Evolutionary conservation across 306 rosid genomes (phyloP).

Genomic region (Dryas drummondii): DNA sequence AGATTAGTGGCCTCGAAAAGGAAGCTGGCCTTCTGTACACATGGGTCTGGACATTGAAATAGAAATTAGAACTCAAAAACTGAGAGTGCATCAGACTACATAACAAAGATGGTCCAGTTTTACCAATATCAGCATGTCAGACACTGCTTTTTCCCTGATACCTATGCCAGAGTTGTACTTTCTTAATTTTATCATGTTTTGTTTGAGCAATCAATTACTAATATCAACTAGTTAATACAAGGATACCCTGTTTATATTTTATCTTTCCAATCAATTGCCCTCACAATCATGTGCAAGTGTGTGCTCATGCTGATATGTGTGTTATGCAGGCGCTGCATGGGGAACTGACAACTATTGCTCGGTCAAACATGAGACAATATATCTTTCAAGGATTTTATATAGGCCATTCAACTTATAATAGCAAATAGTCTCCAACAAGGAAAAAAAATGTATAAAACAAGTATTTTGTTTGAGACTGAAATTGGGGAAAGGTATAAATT

Average conservation of each 20-base stretch:
- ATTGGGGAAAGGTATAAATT: neutral
- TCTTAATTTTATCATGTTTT: neutral
- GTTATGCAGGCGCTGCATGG: neutral
- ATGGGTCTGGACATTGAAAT: conserved; percentile 54
- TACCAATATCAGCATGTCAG: conserved; percentile 10
- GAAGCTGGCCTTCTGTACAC: conserved; percentile 78
- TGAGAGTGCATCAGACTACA: conserved; percentile 23
- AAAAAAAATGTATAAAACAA: neutral
- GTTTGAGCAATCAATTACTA: neutral
- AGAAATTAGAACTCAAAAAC: conserved; percentile 29
- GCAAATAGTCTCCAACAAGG: neutral
- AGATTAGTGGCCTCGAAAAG: conserved; percentile 75
- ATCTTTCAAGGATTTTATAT: neutral
- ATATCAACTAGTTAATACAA: neutral
- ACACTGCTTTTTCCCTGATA: neutral
- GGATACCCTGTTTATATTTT: neutral
- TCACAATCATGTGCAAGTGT: neutral
- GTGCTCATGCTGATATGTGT: neutral
- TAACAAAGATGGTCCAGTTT: neutral
- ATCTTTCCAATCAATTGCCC: neutral
- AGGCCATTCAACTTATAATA: neutral
- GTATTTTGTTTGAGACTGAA: neutral
- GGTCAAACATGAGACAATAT: neutral
- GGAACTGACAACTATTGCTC: conserved; percentile 1
- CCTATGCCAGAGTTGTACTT: neutral